A percentile compares a stretch with the other conserved stretches of the same genome.
phyloP scores from a whole-genome alignment of 352 stramenopile genomes.

The Phytophthora megakarya region DNA sequence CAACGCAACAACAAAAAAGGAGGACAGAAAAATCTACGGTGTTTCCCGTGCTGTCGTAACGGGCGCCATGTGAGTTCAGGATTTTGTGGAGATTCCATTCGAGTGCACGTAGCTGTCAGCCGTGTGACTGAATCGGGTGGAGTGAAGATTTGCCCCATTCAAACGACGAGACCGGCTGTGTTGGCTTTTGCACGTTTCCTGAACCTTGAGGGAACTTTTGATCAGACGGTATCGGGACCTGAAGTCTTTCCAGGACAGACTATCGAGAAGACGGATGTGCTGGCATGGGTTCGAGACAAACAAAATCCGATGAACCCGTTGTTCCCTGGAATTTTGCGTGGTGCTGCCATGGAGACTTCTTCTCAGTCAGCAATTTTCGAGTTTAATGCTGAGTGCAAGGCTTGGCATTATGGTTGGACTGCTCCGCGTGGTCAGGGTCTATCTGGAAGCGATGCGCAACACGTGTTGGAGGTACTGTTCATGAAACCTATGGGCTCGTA shows the following conservation, averaged over 20 bases:
- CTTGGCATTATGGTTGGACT: conserved; percentile 90
- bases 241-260: conserved; percentile 80
- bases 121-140: conserved; percentile 75
- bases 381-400: conserved; percentile 89
- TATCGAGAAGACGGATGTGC: conserved; percentile 70
- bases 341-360: conserved; percentile 78
- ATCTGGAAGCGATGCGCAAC: conserved; percentile 76
- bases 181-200: conserved; percentile 74
- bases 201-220: conserved; percentile 75
- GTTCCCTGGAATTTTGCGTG: conserved; percentile 73
- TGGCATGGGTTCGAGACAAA: conserved; percentile 72
- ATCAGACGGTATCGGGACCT: conserved; percentile 66
- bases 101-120: conserved; percentile 80
- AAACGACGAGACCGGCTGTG: conserved; percentile 62
- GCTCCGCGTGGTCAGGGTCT: conserved; percentile 74
- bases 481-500: conserved; percentile 86
- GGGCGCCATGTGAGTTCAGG: conserved; percentile 81
- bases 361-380: conserved; percentile 86
- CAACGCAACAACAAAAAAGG: conserved; percentile 92
- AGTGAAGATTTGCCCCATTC: conserved; percentile 84
- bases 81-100: conserved; percentile 87
- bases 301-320: conserved; percentile 80
- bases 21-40: conserved; percentile 89
- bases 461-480: conserved; percentile 81
- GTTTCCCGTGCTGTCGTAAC: conserved; percentile 86